Evolutionary conservation across 2,329 filamentous ascomycete species (phyloP), one percentile per base, ranked within the genome.

Genomic region (Phialophora expanda): DNA sequence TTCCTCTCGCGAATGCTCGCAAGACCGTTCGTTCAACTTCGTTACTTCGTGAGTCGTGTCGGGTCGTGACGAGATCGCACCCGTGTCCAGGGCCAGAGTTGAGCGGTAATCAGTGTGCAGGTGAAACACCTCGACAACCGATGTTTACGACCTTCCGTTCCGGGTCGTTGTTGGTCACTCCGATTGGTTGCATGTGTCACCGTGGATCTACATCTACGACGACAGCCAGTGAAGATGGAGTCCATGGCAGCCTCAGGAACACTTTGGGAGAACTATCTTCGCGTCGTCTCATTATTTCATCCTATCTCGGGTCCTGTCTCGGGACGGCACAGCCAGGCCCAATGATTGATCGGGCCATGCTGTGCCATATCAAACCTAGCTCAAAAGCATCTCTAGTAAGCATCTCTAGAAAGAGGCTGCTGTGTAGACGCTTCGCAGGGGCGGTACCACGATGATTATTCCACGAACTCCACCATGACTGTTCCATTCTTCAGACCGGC

Each of bases 381-480:
- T 34, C 26, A 50, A 34, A 56, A 50, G 30, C 30, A 30, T 9
- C 30, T 30, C 30, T 28, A 28, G 28, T 4, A 28, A 9, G 50
- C 51, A 63, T 53, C 55, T 61, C 60, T 54, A 63, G 44, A 48
- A 51, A 34, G 1, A 54, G 2, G 38, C 60, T 55, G 26, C 22
- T 53, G 12, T 60, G 57, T 30, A 28, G 66, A 66, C 64, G 57
- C 66, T 64, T 51, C 8, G 46, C 53, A 60, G 62, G 62, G 46
- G 14, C 48, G n/a, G 62, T 32, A 4, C 41, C 46, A 54, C 38
- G 22, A 32, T 34, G 17, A 55, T 56, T 46, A 66, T 24, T 91
- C 89, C 64, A 91, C 78, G 74, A 93, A 96, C 77, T 97, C 95
- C 71, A 99, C 89, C 92, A 97, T 97, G 7, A 99, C 90, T 0